phyloP scores from a whole-genome alignment of 2,329 filamentous ascomycete species.

The Venturiaceae sp. region DNA sequence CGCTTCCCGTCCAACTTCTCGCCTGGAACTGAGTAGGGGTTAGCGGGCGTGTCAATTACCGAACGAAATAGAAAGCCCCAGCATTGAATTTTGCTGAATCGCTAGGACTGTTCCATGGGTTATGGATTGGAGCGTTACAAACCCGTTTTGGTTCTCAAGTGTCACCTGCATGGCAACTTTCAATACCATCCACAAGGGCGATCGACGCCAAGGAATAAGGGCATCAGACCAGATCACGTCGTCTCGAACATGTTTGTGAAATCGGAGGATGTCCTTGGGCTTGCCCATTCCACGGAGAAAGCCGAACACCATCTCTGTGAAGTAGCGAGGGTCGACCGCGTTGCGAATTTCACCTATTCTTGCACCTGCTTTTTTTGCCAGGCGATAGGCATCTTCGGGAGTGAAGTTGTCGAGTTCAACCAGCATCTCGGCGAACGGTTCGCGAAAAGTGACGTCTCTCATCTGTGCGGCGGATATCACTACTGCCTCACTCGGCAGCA shows the following conservation, averaged over 20 bases:
- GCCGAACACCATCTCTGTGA: constrained; percentile 51
- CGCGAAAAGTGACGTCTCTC: background rate
- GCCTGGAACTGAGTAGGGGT: background rate
- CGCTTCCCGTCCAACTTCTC: background rate
- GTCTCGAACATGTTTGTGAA: constrained; percentile 50
- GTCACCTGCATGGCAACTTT: constrained; percentile 46
- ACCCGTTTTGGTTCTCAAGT: background rate
- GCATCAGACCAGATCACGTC: constrained; percentile 45
- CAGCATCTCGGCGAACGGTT: background rate
- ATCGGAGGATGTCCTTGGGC: constrained; percentile 33
- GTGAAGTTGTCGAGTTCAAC: background rate
- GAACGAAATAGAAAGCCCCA: too few species aligned
- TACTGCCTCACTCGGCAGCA: background rate
- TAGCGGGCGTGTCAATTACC: too few species aligned
- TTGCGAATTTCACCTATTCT: constrained; percentile 46
- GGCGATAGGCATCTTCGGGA: background rate
- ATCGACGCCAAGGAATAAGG: constrained; percentile 50
- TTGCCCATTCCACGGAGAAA: constrained; percentile 36
- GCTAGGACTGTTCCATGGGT: too few species aligned
- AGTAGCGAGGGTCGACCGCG: constrained; percentile 44
- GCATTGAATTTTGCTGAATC: too few species aligned
- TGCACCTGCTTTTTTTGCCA: constrained; percentile 37
- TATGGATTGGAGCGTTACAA: background rate
- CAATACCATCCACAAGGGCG: constrained; percentile 52
- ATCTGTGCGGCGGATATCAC: background rate